Evolutionary conservation across 768 basidiomycete genomes (phyloP).

Genomic region (Boletus insuetus): DNA sequence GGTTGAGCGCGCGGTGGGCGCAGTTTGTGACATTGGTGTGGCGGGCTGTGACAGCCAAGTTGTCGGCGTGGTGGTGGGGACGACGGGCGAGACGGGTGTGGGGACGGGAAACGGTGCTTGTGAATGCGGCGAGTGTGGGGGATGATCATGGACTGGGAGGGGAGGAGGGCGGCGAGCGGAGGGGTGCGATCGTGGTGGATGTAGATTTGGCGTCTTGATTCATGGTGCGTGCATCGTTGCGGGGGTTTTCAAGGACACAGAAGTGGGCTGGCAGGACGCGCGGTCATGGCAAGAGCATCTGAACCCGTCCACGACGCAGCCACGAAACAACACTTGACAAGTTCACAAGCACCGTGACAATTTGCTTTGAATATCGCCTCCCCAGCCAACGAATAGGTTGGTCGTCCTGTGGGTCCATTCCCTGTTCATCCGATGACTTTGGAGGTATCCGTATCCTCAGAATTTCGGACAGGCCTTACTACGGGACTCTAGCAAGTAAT

Average conservation of each 20-base stretch:
- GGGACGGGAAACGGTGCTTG: conserved; percentile 24
- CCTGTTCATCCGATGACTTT: not conserved
- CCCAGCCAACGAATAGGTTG: not conserved
- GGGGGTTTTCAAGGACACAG: not conserved
- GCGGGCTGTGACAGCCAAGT: conserved; percentile 6
- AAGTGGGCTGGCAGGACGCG: not conserved
- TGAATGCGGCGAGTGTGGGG: conserved; percentile 32
- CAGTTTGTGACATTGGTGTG: conserved; percentile 16
- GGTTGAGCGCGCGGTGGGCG: conserved; percentile 9
- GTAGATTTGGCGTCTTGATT: conserved; percentile 6
- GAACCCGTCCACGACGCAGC: no score
- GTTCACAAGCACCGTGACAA: not conserved
- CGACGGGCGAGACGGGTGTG: conserved; percentile 2
- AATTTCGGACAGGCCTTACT: no score
- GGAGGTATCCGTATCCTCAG: not conserved
- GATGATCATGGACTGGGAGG: conserved; percentile 8
- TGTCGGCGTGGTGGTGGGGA: conserved; percentile 9
- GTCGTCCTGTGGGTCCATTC: not conserved
- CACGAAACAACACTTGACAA: not conserved
- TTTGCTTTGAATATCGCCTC: no score
- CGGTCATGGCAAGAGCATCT: no score
- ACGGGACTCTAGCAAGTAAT: no score
- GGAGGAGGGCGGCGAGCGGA: conserved; percentile 17
- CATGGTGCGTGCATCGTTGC: not conserved
- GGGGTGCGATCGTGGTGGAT: conserved; percentile 31